Evolutionary conservation across 352 stramenopile species (phyloP), one percentile per base, ranked within the genome.

Genomic region (Blastocystis sp.): DNA sequence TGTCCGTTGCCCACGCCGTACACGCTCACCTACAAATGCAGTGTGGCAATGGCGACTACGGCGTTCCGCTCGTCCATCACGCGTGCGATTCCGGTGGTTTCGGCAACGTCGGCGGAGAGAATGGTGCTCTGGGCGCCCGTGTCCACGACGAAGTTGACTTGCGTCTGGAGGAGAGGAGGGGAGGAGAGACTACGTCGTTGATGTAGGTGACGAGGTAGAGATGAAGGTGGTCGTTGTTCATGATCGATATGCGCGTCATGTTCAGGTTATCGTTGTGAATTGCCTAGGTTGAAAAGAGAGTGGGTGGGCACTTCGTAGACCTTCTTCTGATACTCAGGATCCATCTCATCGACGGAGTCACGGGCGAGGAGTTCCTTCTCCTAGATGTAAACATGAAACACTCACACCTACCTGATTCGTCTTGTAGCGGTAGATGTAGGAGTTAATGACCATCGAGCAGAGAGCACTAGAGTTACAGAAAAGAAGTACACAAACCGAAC

Each of bases 101-200:
- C 44, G 0, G 69, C 69, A 8, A 61, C 49, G 34, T 48, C 36
- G 16, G 27, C 36, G 24, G 46, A 40, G n/a, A 81, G 11, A 42
- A 42, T 34, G 7, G 69, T 81, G 18, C 16, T 27, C 48, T 81
- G 69, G 11, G 69, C 69, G 24, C 69, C 69, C 4, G 69, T 81
- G 27, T 81, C 69, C 27, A 81, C 51, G 34, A 81, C 69, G 38
- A 81, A 81, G 16, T 81, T 81, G 21, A 81, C 69, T 24, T 49
- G 69, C 27, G 40, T 29, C 69, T 81, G 27, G 8, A 44, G 44
- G 24, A 14, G 27, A 54, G 46, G 24, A 56, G 38, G 0, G 24
- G 2, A 32, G 11, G 32, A 21, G 29, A 4, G 18, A 1, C 4
- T 64, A 81, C 69, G 27, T 61, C 48, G 53, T 81, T 81, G 36